These are phyloP conservation scores for Galerina marginata DNA, from an alignment of 768 basidiomycete species.

Conservation along the genomic window DNA sequence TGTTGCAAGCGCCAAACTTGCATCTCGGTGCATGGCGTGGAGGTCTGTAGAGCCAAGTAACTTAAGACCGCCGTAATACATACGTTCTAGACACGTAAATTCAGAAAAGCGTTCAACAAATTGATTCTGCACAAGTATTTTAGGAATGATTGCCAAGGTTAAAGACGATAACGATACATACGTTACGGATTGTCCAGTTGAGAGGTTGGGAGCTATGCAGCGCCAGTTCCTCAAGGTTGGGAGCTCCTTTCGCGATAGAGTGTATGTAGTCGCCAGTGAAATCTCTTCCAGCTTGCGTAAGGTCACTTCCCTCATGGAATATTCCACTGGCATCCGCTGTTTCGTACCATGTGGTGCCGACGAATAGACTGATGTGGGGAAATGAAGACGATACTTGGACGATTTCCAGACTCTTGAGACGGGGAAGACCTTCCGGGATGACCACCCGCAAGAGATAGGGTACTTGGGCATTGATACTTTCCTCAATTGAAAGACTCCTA, in stretches of 20 bases:
- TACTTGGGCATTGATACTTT: constrained; percentile 21
- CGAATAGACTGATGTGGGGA: not conserved
- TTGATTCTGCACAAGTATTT: not conserved
- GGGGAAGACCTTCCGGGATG: constrained; percentile 18
- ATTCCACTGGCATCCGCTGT: not conserved
- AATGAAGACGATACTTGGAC: not conserved
- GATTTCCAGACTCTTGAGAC: constrained; percentile 18
- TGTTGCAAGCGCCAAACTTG: not conserved
- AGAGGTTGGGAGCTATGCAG: not conserved
- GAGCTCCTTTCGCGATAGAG: constrained; percentile 6
- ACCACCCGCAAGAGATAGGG: constrained; percentile 24
- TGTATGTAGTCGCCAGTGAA: constrained; percentile 6
- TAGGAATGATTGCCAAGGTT: not conserved
- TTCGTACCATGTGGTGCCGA: constrained; percentile 5
- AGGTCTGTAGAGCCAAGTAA: not conserved
- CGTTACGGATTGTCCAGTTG: not conserved
- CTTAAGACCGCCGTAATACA: not conserved
- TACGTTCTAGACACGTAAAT: not conserved
- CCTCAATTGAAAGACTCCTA: constrained; percentile 13
- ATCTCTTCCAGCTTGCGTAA: not conserved
- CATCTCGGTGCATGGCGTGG: not conserved
- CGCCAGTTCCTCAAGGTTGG: constrained; percentile 8
- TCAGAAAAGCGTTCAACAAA: not conserved
- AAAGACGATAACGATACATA: not conserved
- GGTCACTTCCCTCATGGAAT: not conserved